Evolutionary conservation across 495 filamentous ascomycete species (phyloP).

Genomic region (Gamarada debralockiae): DNA sequence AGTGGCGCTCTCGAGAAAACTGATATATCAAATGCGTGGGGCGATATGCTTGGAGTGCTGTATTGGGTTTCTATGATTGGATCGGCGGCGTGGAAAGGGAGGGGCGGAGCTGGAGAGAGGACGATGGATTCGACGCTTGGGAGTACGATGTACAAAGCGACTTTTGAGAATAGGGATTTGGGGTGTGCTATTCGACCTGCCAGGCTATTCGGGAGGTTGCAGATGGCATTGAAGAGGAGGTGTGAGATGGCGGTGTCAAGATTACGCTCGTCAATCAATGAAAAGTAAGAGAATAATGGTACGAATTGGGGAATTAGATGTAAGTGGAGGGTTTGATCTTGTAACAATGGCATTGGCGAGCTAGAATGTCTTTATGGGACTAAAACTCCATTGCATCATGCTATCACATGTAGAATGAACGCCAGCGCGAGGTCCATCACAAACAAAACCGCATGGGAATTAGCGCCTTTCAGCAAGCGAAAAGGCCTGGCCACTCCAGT

Average conservation of each 20-base stretch:
- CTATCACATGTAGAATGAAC: too few species aligned
- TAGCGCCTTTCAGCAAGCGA: too few species aligned
- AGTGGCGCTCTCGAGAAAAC: not conserved
- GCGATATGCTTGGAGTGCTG: not conserved
- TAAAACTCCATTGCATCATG: too few species aligned
- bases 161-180: not conserved
- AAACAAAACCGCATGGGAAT: too few species aligned
- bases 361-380: too few species aligned
- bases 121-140: not conserved
- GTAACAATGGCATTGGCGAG: too few species aligned
- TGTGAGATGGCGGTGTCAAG: not conserved
- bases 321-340: too few species aligned
- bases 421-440: too few species aligned
- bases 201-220: not conserved
- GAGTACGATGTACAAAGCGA: not conserved
- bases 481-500: too few species aligned
- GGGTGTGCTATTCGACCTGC: not conserved
- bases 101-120: not conserved
- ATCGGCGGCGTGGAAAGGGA: not conserved
- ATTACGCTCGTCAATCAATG: too few species aligned
- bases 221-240: not conserved
- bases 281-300: too few species aligned
- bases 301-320: too few species aligned
- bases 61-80: constrained; percentile 6
- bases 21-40: not conserved